phyloP scores from a whole-genome alignment of 352 stramenopile genomes.

The Plasmopara halstedii region DNA sequence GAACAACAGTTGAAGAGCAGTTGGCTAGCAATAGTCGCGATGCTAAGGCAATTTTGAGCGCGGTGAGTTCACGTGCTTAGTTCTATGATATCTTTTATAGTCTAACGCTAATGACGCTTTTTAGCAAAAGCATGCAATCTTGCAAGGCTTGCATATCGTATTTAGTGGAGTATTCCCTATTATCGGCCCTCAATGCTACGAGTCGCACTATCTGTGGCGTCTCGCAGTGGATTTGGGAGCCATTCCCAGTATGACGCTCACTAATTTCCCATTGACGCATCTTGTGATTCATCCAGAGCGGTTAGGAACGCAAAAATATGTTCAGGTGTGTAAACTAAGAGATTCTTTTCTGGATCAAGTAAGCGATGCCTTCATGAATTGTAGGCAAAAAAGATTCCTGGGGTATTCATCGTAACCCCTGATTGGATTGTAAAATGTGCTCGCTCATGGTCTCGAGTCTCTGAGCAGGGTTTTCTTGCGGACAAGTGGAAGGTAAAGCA shows the following conservation, averaged over 20 bases:
- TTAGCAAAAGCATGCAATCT: conserved; percentile 62
- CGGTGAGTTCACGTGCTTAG: conserved; percentile 28
- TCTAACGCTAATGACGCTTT: conserved; percentile 4
- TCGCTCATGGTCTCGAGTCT: conserved; percentile 51
- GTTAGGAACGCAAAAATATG: conserved; percentile 75
- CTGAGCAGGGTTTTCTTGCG: conserved; percentile 60
- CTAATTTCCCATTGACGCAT: conserved; percentile 74
- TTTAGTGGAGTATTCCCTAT: conserved; percentile 81
- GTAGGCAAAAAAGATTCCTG: conserved; percentile 51
- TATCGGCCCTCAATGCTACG: conserved; percentile 36
- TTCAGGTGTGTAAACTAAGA: conserved; percentile 28
- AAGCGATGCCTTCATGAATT: too few relatives aligned
- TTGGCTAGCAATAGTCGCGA: conserved; percentile 59
- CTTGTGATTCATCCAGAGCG: conserved; percentile 76
- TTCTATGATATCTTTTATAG: too few relatives aligned
- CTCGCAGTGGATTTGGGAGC: conserved; percentile 64
- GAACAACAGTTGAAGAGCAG: conserved; percentile 57
- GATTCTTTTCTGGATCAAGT: too few relatives aligned
- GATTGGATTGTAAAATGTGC: conserved; percentile 80
- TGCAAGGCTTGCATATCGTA: conserved; percentile 57
- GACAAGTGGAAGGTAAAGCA: conserved; percentile 55
- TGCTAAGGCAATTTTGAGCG: conserved; percentile 57
- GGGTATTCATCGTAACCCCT: conserved; percentile 56
- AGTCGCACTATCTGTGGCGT: conserved; percentile 73
- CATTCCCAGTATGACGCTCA: conserved; percentile 54